Base-by-base conservation (phyloP, 2,329 filamentous ascomycete species). In the Coniochaeta prunicola region DNA sequence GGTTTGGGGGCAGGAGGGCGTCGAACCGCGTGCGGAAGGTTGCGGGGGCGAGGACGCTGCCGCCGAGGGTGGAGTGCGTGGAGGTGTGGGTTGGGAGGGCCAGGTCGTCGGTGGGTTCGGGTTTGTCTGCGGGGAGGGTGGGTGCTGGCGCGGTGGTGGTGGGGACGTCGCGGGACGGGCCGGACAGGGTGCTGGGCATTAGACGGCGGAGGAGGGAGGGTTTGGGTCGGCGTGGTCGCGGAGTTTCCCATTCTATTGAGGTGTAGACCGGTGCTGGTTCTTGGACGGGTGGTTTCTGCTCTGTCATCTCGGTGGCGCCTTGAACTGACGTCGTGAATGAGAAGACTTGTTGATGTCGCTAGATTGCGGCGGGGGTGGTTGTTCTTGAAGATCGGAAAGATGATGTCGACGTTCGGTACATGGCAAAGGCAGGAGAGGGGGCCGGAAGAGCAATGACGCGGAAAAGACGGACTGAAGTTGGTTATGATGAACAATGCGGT, bases 1-100 rank as follows among this genome's bases (percentile, higher is more conserved):
- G 53, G 21, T 57, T 13, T 4, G 61, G 60, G 1, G 62, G 61
- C 28, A 61, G 40, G 55, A 60, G 21, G 31, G 31, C 17, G 42
- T 60, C 53, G 59, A 58, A 56, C 38, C 54, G 54, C 21, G 24
- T 12, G 53, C 26, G 57, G 36, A 59, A 24, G 53, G 42, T 56
- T 26, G 19, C 6, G 24, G 36, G 28, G 17, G 4, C 3, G 36
- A n/a, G 6, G 17, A n/a, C 9, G 36, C 15, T 38, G 36, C 36
- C 36, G 36, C 15, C 36, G 36, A n/a, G 15, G 36, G 57, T 53
- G 30, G 40, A 24, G 40, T 50, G 36, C 53, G 31, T 55, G 53
- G 12, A 28, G 48, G 53, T 30, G 36, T 38, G 36, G 36, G 57
- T 61, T 7, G 58, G 45, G 24, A 55, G 42, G 21, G 40, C n/a